Evolutionary conservation across 2,329 filamentous ascomycete species (phyloP).

Genomic region (Trichoderma polysporum): DNA sequence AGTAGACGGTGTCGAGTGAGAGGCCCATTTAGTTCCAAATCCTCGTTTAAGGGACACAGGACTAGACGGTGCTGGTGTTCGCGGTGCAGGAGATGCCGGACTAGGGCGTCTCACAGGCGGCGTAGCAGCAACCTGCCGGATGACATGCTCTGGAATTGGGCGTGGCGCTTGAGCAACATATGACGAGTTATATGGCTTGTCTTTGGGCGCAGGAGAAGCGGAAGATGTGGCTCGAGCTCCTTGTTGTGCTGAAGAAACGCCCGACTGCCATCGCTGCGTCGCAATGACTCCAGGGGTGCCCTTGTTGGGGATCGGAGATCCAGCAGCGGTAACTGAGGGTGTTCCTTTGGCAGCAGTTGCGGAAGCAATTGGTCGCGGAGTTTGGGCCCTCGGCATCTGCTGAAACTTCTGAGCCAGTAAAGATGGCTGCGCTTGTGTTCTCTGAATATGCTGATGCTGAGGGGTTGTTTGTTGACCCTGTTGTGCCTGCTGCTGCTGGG

Average conservation of each 20-base stretch:
- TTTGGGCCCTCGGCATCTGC: slow-evolving; percentile 17
- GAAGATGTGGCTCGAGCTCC: slow-evolving; percentile 29
- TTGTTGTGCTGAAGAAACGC: slow-evolving; percentile 30
- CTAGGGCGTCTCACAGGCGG: slow-evolving; percentile 35
- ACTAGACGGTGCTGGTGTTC: slow-evolving; percentile 37
- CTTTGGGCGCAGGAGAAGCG: slow-evolving; percentile 30
- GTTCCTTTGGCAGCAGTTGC: slow-evolving; percentile 30
- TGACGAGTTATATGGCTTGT: slow-evolving; percentile 32
- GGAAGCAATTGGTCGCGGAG: slow-evolving; percentile 35
- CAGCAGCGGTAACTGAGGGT: slow-evolving; percentile 25
- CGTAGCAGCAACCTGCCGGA: slow-evolving; percentile 39
- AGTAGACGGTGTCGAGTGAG: slow-evolving; percentile 58
- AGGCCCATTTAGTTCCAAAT: slow-evolving; percentile 59
- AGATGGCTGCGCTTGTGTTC: slow-evolving; percentile 4
- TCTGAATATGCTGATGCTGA: slow-evolving; percentile 12
- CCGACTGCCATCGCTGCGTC: slow-evolving; percentile 37
- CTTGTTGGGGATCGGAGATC: slow-evolving; percentile 26
- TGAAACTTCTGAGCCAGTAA: slow-evolving; percentile 22
- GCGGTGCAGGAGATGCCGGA: slow-evolving; percentile 34
- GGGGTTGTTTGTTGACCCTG: slow-evolving; percentile 1
- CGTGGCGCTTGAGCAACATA: slow-evolving; percentile 36
- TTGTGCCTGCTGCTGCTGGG: slow-evolving; percentile 22
- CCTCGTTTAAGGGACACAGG: slow-evolving; percentile 34
- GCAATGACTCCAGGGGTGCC: background rate
- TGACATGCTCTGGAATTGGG: slow-evolving; percentile 43